These are phyloP conservation scores for Craspedostauros australis DNA, from an alignment of 108 stramenopile genomes.

Conservation along the genomic window DNA sequence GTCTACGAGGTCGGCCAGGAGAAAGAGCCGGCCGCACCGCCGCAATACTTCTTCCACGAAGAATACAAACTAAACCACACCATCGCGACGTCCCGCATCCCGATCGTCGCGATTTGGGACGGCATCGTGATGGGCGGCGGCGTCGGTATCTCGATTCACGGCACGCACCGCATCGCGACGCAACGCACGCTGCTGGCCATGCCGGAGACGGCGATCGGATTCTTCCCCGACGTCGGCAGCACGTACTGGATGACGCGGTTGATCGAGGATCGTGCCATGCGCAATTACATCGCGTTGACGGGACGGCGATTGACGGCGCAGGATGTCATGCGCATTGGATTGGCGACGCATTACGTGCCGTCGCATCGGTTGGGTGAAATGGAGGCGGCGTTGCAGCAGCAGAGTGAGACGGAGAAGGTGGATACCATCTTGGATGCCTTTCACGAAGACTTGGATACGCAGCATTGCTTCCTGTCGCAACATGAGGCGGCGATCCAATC, in stretches of 20 bases:
- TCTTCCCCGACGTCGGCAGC: slow-evolving; percentile 97
- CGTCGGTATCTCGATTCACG: slow-evolving; percentile 91
- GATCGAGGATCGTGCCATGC: slow-evolving; percentile 51
- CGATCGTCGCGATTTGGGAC: slow-evolving; percentile 91
- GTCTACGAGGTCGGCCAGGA: slow-evolving; percentile 43
- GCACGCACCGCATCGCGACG: slow-evolving; percentile 89
- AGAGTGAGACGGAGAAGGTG: slow-evolving; percentile 13
- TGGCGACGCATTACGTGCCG: slow-evolving; percentile 93
- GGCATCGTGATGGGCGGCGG: slow-evolving; percentile 99
- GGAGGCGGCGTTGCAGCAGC: slow-evolving; percentile 38
- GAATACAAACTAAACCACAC: slow-evolving; percentile 86
- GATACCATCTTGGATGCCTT: slow-evolving; percentile 14
- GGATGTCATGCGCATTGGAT: slow-evolving; percentile 83
- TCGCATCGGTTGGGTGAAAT: slow-evolving; percentile 56
- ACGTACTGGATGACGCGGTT: slow-evolving; percentile 87
- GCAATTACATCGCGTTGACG: slow-evolving; percentile 89
- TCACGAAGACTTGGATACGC: slow-evolving; percentile 27
- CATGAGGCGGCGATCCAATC: slow-evolving; percentile 45
- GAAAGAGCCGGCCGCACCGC: slow-evolving; percentile 11
- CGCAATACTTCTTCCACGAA: slow-evolving; percentile 79
- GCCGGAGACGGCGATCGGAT: slow-evolving; percentile 97
- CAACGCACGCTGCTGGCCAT: slow-evolving; percentile 92
- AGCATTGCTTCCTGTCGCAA: slow-evolving; percentile 36
- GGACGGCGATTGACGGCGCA: slow-evolving; percentile 74
- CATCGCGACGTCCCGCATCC: slow-evolving; percentile 45